Conservation (phyloP, 805 yeast species). For the Henningerozyma blattae region DNA sequence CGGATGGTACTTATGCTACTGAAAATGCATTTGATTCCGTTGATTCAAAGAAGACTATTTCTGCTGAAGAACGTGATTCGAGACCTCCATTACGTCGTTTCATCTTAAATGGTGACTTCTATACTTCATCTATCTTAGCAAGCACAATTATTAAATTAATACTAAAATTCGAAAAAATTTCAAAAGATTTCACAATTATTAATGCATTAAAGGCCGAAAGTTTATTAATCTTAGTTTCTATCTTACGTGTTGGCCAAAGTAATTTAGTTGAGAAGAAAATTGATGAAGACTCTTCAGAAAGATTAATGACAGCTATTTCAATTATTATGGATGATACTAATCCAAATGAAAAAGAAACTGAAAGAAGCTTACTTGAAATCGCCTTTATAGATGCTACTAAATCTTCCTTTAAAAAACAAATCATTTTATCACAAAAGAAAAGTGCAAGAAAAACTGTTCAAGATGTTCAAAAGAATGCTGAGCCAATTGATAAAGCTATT, state of each 20-base stretch:
- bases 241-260: constrained; percentile 78
- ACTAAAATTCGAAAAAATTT: constrained; percentile 52
- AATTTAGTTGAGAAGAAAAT: constrained; percentile 56
- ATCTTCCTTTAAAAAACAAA: constrained; percentile 66
- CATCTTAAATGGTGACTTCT: constrained; percentile 79
- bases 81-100: constrained; percentile 72
- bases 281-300: constrained; percentile 95
- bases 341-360: constrained; percentile 30
- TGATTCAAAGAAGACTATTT: constrained; percentile 74
- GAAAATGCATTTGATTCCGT: constrained; percentile 78
- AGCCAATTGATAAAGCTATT: constrained; percentile 69
- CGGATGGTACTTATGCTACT: constrained; percentile 99
- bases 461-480: constrained; percentile 49
- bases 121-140: constrained; percentile 77
- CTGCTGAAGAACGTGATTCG: constrained; percentile 34
- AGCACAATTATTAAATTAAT: constrained; percentile 83
- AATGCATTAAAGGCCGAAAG: constrained; percentile 94
- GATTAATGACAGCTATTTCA: constrained; percentile 79
- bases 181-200: constrained; percentile 41
- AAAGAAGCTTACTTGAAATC: constrained; percentile 33
- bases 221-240: constrained; percentile 80
- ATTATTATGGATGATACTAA: constrained; percentile 51
- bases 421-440: constrained; percentile 46
- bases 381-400: constrained; percentile 85
- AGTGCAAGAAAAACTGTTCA: constrained; percentile 45